Evolutionary conservation across 2,329 filamentous ascomycete genomes (phyloP), one percentile per base, ranked within the genome.

Genomic region (Aspergillus tubingensis): DNA sequence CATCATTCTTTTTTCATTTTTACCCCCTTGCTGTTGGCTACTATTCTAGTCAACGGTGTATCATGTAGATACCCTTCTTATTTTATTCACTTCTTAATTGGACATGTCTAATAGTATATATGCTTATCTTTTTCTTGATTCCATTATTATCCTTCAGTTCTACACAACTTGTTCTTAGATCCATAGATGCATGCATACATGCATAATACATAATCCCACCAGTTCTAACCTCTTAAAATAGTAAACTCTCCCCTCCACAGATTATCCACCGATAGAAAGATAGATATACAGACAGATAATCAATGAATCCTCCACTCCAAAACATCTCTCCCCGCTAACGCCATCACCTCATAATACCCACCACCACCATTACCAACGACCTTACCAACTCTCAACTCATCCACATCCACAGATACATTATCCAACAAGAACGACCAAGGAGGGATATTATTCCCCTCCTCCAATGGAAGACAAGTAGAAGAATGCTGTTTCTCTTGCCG

Each of bases 31-130:
- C 39, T 50, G 47, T 27, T 50, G 17, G n/a, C 36, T 43, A 19
- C 32, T 19, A n/a, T 32, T 50, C 13, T n/a, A 27, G 39, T 30
- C 51, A 48, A 49, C 60, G 48, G 56, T 32, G 49, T 57, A 50
- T 61, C 25, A 54, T 54, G 60, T 61, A 63, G 59, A 62, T 66
- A 62, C 54, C 51, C 36, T 43, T 55, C 19, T 32, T 44, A 30
- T 59, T 41, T 17, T 48, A 11, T 58, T 41, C 38, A 49, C 30
- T 50, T 47, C 30, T 47, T 60, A 58, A 65, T 64, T 64, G 57
- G 47, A 62, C 55, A 64, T 62, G 25, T 38, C 39, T 56, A 49
- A 49, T 49, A n/a, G 25, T 27, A 27, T 27, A 54, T 32, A 54
- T 54, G 13, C 44, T 44, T 27, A 32, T 27, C 7, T 54, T 27